Conservation (phyloP, 1,284 basidiomycete genomes). For the Peniophora sp. region DNA sequence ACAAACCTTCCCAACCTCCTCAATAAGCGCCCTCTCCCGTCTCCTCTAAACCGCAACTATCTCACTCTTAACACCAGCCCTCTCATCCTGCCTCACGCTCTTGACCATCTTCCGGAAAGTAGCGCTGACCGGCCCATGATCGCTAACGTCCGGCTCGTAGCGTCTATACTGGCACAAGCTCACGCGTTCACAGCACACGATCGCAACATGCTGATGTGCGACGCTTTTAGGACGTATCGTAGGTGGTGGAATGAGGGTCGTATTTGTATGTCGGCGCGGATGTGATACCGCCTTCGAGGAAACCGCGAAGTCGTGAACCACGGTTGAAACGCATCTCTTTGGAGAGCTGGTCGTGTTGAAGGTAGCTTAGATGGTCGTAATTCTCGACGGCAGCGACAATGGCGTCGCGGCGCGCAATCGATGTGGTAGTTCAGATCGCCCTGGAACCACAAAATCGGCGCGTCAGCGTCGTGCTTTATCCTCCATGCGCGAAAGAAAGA, state of each 20-base stretch:
- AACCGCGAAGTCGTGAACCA: too few relatives aligned
- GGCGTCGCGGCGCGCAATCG: slow-evolving; percentile 79
- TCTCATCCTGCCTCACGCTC: slow-evolving; percentile 50
- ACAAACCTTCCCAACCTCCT: slow-evolving; percentile 47
- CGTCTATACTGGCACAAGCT: slow-evolving; percentile 60
- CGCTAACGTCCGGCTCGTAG: slow-evolving; percentile 82
- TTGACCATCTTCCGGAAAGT: slow-evolving; percentile 71
- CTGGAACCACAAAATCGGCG: slow-evolving; percentile 39
- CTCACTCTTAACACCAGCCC: slow-evolving; percentile 46
- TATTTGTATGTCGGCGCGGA: slow-evolving; percentile 97
- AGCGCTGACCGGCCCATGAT: slow-evolving; percentile 82
- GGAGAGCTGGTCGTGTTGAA: slow-evolving; percentile 81
- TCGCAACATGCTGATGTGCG: slow-evolving; percentile 96
- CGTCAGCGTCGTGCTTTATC: not conserved
- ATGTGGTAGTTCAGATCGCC: slow-evolving; percentile 93
- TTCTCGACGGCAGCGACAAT: slow-evolving; percentile 64
- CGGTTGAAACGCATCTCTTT: slow-evolving; percentile 85
- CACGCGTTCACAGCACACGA: slow-evolving; percentile 73
- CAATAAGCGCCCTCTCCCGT: slow-evolving; percentile 48
- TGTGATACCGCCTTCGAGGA: slow-evolving; percentile 75
- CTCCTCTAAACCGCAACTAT: slow-evolving; percentile 50
- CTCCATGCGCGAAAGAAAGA: not conserved
- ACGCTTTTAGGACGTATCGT: slow-evolving; percentile 84
- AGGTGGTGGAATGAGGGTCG: slow-evolving; percentile 70
- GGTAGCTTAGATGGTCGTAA: slow-evolving; percentile 57